These are phyloP conservation scores for Mortierella sp. DNA, from an alignment of 371 early-diverging fungal genomes.

Conservation along the genomic window DNA sequence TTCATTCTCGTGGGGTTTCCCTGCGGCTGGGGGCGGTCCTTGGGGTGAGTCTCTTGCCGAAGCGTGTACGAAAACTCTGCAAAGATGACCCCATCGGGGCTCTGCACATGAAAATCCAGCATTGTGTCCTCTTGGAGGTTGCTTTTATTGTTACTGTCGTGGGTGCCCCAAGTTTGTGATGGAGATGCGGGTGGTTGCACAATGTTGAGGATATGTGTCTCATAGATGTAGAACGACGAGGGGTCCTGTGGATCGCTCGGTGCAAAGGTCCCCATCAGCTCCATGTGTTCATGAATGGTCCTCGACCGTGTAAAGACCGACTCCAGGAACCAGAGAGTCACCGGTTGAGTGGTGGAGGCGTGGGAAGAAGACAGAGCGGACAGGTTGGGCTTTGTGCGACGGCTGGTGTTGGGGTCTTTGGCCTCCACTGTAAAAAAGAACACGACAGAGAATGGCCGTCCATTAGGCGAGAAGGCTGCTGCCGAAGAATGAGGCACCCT, in stretches of 20 bases:
- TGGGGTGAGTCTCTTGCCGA: conserved; percentile 9
- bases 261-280: conserved; percentile 42
- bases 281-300: conserved; percentile 36
- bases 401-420: background rate
- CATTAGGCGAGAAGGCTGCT: conserved; percentile 21
- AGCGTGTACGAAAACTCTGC: conserved; percentile 36
- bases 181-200: conserved; percentile 11
- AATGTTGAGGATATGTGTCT: conserved; percentile 11
- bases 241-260: conserved; percentile 29
- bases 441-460: conserved; percentile 34
- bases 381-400: too few relatives aligned
- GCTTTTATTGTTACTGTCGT: background rate
- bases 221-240: conserved; percentile 36
- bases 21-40: background rate
- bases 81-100: conserved; percentile 26
- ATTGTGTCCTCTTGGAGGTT: conserved; percentile 27
- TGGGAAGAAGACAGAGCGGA: too few relatives aligned
- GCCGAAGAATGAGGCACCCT: conserved; percentile 24
- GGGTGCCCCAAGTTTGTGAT: too few relatives aligned
- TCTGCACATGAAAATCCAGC: conserved; percentile 33
- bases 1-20: background rate
- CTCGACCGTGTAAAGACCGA: conserved; percentile 30
- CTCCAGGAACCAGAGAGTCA: conserved; percentile 40
- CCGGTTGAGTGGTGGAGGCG: conserved; percentile 1
- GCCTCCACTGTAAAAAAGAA: conserved; percentile 45